Percentiles rank a stretch among this genome's conserved stretches.
Conservation (phyloP, 78 protist species). For the Monosiga brevicollis region DNA sequence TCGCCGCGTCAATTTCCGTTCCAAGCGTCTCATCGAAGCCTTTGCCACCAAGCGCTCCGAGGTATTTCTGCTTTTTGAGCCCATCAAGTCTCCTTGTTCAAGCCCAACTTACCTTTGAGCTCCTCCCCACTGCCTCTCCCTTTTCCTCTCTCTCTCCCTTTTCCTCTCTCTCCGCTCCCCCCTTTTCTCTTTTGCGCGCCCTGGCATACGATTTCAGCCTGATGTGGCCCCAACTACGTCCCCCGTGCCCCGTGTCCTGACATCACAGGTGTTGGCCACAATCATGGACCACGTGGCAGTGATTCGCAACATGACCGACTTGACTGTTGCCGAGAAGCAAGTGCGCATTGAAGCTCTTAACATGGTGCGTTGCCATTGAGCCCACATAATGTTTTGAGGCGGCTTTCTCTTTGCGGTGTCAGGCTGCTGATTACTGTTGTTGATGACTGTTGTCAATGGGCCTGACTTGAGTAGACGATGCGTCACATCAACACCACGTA, state of each 20-base stretch:
- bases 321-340: not conserved
- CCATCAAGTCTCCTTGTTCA: not conserved
- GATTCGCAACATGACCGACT: not conserved
- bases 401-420: not conserved
- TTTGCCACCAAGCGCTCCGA: not conserved
- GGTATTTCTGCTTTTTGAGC: not conserved
- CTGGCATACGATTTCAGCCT: not conserved
- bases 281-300: not conserved
- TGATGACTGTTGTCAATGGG: not conserved
- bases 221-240: not conserved
- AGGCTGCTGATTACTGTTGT: not conserved
- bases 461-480: not conserved
- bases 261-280: not conserved
- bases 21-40: not conserved
- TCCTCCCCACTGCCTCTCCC: not conserved
- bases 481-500: not conserved
- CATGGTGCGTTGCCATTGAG: not conserved
- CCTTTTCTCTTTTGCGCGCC: not conserved
- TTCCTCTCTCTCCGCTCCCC: not conserved
- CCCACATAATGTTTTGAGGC: not conserved
- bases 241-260: not conserved
- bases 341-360: not conserved
- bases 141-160: not conserved
- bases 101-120: not conserved
- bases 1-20: not conserved